Evolutionary conservation across 345 rosid genomes (phyloP), one percentile per base, ranked within the genome.

Genomic region (Carallia brachiata): DNA sequence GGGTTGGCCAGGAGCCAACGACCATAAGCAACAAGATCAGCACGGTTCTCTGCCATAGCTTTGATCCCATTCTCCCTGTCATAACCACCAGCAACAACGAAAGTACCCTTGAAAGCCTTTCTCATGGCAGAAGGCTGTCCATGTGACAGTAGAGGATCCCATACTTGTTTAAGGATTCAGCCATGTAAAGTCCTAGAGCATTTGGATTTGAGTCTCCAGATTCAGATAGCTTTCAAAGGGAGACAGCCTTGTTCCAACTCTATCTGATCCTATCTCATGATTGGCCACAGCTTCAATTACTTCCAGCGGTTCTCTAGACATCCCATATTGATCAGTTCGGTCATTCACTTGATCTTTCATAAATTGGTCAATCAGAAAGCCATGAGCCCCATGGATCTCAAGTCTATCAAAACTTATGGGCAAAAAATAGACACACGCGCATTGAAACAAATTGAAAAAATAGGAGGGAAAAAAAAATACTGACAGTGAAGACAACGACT

Each of bases 341-440:
- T 89, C 90, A 27, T 89, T 89, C 18, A 83, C 84, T 12, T 82
- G 80, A 65, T 87, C 92, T 66, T 89, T 89, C 84, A 87, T 36
- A 75, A 89, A 87, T 77, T 87, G 90, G 18, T 87, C 92, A 3
- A 87, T 70, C 19, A 89, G 70, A 72, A 80, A 82, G 65, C 96
- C 92, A 48, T 86, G 73, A 62, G 89, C 89, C 0, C 89, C 90
- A 32, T 88, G 96, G 54, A 89, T 83, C 82, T 89, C 96, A 12
- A 89, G 88, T n/a, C 91, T 91, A 50, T 86, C 91, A 13, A 88
- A 90, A 27, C 91, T 88, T 90, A 44, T 31, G 23, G n/a, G 2
- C n/a, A 7, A 18, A n/a, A 18, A 52, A 27, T 55, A 44, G 50
- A 44, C 50, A 44, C 5, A 12, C 15, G 10, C 10, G 13, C 16